Evolutionary conservation across 257 asterid genomes (phyloP), one percentile per base, ranked within the genome.

Genomic region (Fraxinus anomala): DNA sequence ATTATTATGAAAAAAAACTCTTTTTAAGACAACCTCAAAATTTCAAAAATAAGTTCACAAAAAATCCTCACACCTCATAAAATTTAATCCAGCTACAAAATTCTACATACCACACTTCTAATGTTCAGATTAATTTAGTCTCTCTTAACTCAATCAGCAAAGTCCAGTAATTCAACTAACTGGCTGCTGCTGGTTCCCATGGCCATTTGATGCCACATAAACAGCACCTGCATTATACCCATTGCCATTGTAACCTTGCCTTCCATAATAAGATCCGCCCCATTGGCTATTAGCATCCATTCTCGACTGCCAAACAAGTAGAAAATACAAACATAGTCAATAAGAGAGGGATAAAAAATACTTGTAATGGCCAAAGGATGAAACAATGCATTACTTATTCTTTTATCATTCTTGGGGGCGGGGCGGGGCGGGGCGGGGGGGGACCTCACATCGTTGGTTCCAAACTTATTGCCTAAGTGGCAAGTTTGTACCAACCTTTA

Each of bases 201-300:
- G 80, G 59, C 92, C 96, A 30, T 89, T 90, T 8, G 94, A 79
- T 7, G 85, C 82, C 24, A 88, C 91, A 70, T 84, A 79, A 19
- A 80, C 79, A 39, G 85, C 34, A 79, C 82, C 72, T 12, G 70
- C 47, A 0, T 68, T 70, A 33, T 91, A 76, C 67, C 89, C 92
- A 30, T 89, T 85, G 33, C 97, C 96, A 36, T 87, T 87, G 83
- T 87, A 79, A 40, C 86, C 90, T 77, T 89, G 93, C 78, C 92
- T 88, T 78, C 84, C 89, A 30, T 90, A 79, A 78, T 80, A 80
- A 14, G 76, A 71, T 47, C 91, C 92, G 16, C 86, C 84, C 92
- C 93, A 85, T 9, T 86, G 90, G 67, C 83, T 83, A 71, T 77
- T 79, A 47, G 79, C 66, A 70, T 90, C 92, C 79, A 68, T 73